Evolutionary conservation across 1,284 basidiomycete species (phyloP).

Genomic region (Marasmius fiardii): DNA sequence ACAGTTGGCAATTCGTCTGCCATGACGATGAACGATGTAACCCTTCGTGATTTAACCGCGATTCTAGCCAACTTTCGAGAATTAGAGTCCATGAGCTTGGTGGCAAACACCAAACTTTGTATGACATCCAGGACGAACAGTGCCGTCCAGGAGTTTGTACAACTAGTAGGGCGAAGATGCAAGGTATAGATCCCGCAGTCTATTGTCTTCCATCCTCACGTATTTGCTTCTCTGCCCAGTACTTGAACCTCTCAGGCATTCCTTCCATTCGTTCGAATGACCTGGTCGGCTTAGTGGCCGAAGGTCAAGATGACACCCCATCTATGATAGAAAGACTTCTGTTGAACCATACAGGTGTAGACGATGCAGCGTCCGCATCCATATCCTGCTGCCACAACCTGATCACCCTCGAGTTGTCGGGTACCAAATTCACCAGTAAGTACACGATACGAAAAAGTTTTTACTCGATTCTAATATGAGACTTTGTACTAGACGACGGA

Average conservation of each 20-base stretch:
- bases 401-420: slow-evolving; percentile 45
- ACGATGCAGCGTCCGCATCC: slow-evolving; percentile 50
- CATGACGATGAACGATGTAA: slow-evolving; percentile 54
- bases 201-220: background rate
- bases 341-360: slow-evolving; percentile 61
- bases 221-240: slow-evolving; percentile 23
- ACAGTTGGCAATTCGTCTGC: slow-evolving; percentile 43
- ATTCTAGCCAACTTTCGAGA: slow-evolving; percentile 31
- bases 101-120: slow-evolving; percentile 61
- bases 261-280: slow-evolving; percentile 48
- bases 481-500: slow-evolving; percentile 41
- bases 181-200: slow-evolving; percentile 35
- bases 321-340: slow-evolving; percentile 44
- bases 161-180: slow-evolving; percentile 53
- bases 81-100: slow-evolving; percentile 54
- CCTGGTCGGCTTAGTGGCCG: slow-evolving; percentile 44
- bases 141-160: slow-evolving; percentile 45
- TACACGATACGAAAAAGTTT: background rate
- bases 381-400: slow-evolving; percentile 50
- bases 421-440: slow-evolving; percentile 58
- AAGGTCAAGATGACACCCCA: slow-evolving; percentile 23
- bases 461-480: background rate
- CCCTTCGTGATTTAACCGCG: slow-evolving; percentile 42
- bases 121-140: slow-evolving; percentile 28
- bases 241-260: slow-evolving; percentile 56